Evolutionary conservation across 805 yeast species (phyloP), one percentile per base, ranked within the genome.

Genomic region (Zygosaccharomyces gambellarensis): DNA sequence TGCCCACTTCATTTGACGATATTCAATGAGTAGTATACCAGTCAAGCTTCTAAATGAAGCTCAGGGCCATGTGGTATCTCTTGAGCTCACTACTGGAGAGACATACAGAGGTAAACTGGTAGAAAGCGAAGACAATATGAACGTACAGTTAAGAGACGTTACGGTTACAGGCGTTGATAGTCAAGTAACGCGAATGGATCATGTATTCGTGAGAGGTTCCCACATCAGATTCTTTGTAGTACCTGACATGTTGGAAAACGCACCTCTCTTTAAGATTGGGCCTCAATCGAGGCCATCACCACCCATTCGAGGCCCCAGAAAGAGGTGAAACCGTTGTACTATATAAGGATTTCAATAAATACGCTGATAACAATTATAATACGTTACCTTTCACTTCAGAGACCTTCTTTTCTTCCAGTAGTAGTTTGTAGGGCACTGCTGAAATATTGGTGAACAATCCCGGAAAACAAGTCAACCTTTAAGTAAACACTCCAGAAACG

Each of bases 71-170:
- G 72, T 82, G 3, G 82, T 92, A 7, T 81, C 95, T 1, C 65
- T 92, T 14, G 99, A 92, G 65, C 78, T 92, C 46, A 79, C 80
- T 23, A 82, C 90, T 0, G 98, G 98, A 1, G 90, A 86, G 54
- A 80, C 86, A 0, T 92, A 92, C 63, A 75, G 95, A 32, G 99
- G 99, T 1, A 89, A 85, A 63, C 76, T 92, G 41, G 65, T 85
- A 3, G 96, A 86, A 61, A 83, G 85, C 67, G 97, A 92, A 69
- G 98, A 92, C 61, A 90, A 85, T 67, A 94, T 92, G 98, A 92
- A 92, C 64, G 81, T 92, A 23, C 95, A 90, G 52, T 68, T 92
- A 44, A 73, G 80, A 54, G 96, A 92, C 63, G 95, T 86, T 36
- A 80, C 85, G 1, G 82, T 86, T 43, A 90, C 97, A 0, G 79